A percentile compares a stretch with the other conserved stretches of the same genome.
These are phyloP conservation scores for Aspergillus flavus DNA, from an alignment of 2,329 filamentous ascomycete species.

Conservation along the genomic window DNA sequence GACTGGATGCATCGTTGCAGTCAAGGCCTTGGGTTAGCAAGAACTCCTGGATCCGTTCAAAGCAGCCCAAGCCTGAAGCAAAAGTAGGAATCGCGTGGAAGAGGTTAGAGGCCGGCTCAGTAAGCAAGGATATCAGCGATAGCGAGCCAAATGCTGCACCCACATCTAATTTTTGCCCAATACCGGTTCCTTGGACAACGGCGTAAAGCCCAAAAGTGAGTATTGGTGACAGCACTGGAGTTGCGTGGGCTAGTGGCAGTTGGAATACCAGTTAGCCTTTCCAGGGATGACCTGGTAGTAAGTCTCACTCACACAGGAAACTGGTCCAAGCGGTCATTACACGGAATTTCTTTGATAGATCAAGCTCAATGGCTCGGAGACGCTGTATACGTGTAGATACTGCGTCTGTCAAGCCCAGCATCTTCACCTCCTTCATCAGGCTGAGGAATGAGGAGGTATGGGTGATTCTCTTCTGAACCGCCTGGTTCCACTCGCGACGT, in stretches of 20 bases:
- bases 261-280: not conserved
- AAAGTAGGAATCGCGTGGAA: not conserved
- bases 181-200: not conserved
- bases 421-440: not conserved
- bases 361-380: not conserved
- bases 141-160: not conserved
- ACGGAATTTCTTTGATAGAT: not conserved
- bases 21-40: not conserved
- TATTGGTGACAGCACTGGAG: not conserved
- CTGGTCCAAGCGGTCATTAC: not conserved
- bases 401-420: not conserved
- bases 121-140: not conserved
- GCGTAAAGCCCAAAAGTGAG: not conserved
- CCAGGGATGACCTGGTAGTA: not conserved
- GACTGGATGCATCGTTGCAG: fast-evolving
- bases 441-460: not conserved
- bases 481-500: not conserved
- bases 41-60: not conserved
- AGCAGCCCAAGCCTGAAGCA: not conserved
- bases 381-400: not conserved
- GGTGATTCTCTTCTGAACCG: not conserved
- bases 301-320: not conserved
- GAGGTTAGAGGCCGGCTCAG: not conserved
- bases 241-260: not conserved
- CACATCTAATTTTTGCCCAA: not conserved